A percentile compares a stretch with the other conserved stretches of the same genome.
phyloP scores from a whole-genome alignment of 2,329 filamentous ascomycete genomes.

The Chrysoporthe austroafricana region DNA sequence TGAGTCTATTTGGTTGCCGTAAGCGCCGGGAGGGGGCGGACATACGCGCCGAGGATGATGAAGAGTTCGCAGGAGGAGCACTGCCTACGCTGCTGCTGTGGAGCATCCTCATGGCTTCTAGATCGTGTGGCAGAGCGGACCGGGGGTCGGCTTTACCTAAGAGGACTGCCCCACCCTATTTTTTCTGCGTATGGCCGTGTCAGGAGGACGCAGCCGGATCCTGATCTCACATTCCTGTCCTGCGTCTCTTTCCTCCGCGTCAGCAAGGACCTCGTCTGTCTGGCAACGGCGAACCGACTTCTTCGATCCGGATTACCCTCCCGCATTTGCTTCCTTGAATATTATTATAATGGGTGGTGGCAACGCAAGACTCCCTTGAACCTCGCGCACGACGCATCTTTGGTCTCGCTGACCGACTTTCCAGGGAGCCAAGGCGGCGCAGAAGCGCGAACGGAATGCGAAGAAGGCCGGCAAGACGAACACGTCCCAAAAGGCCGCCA shows the following conservation, averaged over 20 bases:
- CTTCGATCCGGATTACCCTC: neutral
- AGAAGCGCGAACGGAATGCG: constrained; percentile 74
- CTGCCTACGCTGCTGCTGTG: neutral
- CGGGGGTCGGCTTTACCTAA: neutral
- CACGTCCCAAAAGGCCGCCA: neutral
- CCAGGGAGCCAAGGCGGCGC: constrained; percentile 47
- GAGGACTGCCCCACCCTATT: neutral
- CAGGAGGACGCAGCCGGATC: constrained; percentile 1
- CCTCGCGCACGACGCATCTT: too few species aligned
- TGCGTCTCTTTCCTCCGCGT: neutral
- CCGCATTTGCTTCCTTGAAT: neutral
- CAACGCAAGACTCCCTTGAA: constrained; percentile 15
- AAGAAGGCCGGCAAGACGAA: constrained; percentile 57
- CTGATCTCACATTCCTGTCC: neutral
- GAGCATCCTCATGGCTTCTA: neutral
- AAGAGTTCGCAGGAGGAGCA: too few species aligned
- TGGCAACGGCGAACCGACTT: neutral
- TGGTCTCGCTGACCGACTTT: constrained; percentile 20
- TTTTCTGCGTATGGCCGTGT: neutral
- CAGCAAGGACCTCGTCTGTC: neutral
- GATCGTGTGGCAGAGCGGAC: neutral
- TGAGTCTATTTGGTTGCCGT: too few species aligned
- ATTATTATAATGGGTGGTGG: constrained; percentile 26
- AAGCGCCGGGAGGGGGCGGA: too few species aligned
- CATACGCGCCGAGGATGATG: too few species aligned